Evolutionary conservation across 371 early-diverging fungal species (phyloP).

Genomic region (Globomyces sp.): DNA sequence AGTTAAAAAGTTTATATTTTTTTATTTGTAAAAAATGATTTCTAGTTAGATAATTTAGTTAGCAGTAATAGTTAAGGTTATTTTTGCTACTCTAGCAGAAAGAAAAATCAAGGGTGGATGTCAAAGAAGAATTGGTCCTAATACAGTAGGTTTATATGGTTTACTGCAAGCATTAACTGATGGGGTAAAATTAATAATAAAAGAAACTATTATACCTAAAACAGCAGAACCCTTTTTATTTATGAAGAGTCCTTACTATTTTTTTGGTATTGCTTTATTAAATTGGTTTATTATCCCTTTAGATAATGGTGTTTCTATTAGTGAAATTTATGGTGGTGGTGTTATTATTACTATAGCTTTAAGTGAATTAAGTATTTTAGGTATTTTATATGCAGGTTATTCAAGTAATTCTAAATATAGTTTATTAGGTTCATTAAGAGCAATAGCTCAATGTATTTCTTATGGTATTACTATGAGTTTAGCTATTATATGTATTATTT

Average conservation of each 20-base stretch:
- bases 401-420: constrained; percentile 27
- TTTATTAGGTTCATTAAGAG: constrained; percentile 32
- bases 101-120: constrained; percentile 37
- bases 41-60: neutral
- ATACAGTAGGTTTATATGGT: constrained; percentile 38
- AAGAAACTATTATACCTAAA: constrained; percentile 29
- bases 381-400: constrained; percentile 28
- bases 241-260: constrained; percentile 21
- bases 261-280: constrained; percentile 30
- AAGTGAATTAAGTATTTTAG: constrained; percentile 19
- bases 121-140: constrained; percentile 38
- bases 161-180: constrained; percentile 30
- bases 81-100: constrained; percentile 35
- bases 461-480: constrained; percentile 39
- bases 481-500: constrained; percentile 34
- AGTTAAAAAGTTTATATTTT: neutral
- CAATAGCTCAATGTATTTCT: constrained; percentile 32
- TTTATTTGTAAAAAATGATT: neutral
- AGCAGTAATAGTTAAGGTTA: constrained; percentile 23
- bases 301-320: constrained; percentile 23
- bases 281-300: constrained; percentile 29
- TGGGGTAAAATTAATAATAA: constrained; percentile 30
- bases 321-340: constrained; percentile 21
- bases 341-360: constrained; percentile 7
- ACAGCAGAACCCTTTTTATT: constrained; percentile 28